Percentiles rank a stretch among this genome's conserved stretches.
Evolutionary conservation across 2,329 filamentous ascomycete genomes (phyloP).

Genomic region (Fusarium sp.): DNA sequence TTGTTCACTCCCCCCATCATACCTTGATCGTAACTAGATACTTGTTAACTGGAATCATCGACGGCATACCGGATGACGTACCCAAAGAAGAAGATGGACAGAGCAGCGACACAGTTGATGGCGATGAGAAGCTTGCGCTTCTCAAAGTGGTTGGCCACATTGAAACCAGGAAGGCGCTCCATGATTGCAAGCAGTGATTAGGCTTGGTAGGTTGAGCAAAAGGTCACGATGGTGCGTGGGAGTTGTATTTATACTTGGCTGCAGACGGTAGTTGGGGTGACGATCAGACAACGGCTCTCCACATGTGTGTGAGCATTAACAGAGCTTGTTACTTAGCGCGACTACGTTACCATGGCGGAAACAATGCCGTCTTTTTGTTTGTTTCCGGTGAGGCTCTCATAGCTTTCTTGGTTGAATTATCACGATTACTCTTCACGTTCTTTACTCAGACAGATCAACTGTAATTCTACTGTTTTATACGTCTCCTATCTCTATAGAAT

Average conservation of each 20-base stretch:
- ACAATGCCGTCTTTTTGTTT: background rate
- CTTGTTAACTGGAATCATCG: fast-evolving
- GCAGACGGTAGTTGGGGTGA: background rate
- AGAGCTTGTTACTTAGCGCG: background rate
- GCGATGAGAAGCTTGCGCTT: conserved; percentile 43
- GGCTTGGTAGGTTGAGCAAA: fast-evolving
- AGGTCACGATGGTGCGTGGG: background rate
- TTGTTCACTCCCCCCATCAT: conserved; percentile 43
- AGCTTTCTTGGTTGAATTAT: background rate
- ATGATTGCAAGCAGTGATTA: background rate
- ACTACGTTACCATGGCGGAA: conserved; percentile 1
- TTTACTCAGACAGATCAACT: no score
- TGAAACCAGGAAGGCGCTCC: conserved; percentile 34
- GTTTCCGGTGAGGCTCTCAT: conserved; percentile 17
- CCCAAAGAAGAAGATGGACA: conserved; percentile 45
- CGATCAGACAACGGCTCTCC: conserved; percentile 12
- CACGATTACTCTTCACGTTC: no score
- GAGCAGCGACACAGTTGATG: conserved; percentile 38
- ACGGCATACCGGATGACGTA: conserved; percentile 3
- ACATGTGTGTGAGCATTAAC: background rate
- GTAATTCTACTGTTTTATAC: no score
- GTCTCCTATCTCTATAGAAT: fast-evolving
- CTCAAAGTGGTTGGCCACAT: conserved; percentile 38
- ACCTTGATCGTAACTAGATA: conserved; percentile 23
- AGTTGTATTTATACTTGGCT: conserved; percentile 22